phyloP scores from a whole-genome alignment of 75 land plant species.

The Cryptomeria japonica region DNA sequence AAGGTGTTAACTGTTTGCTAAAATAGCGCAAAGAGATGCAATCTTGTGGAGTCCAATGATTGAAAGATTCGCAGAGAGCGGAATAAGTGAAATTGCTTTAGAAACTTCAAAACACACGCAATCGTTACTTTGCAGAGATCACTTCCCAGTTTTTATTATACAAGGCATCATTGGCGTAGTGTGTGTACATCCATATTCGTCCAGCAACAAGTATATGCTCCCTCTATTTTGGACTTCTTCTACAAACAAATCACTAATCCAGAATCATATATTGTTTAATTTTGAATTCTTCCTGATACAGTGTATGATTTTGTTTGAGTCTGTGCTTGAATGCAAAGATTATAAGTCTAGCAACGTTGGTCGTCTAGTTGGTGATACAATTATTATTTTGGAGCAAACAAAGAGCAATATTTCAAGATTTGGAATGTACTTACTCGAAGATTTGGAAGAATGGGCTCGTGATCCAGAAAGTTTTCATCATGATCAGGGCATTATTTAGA shows the following conservation, averaged over 20 bases:
- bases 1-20: too few relatives aligned
- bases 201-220: conserved; percentile 68
- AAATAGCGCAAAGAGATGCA: too few relatives aligned
- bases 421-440: too few relatives aligned
- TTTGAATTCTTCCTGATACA: conserved; percentile 87
- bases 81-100: too few relatives aligned
- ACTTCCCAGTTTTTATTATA: too few relatives aligned
- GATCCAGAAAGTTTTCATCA: conserved; percentile 95
- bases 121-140: too few relatives aligned
- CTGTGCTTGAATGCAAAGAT: conserved; percentile 81
- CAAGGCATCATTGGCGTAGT: too few relatives aligned
- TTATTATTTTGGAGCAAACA: conserved; percentile 53
- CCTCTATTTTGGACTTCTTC: conserved; percentile 80
- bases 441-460: conserved; percentile 89
- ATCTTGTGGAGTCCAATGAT: too few relatives aligned
- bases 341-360: conserved; percentile 76
- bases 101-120: too few relatives aligned
- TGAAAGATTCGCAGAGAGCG: too few relatives aligned
- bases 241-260: conserved; percentile 74
- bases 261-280: conserved; percentile 44
- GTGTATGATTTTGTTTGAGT: conserved; percentile 84
- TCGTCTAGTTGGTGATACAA: conserved; percentile 69
- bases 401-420: conserved; percentile 75
- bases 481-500: conserved; percentile 95
- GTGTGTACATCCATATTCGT: conserved; percentile 91